A percentile compares a stretch with the other conserved stretches of the same genome.
Conservation (phyloP, 805 yeast species). For the Candida ortonii region DNA sequence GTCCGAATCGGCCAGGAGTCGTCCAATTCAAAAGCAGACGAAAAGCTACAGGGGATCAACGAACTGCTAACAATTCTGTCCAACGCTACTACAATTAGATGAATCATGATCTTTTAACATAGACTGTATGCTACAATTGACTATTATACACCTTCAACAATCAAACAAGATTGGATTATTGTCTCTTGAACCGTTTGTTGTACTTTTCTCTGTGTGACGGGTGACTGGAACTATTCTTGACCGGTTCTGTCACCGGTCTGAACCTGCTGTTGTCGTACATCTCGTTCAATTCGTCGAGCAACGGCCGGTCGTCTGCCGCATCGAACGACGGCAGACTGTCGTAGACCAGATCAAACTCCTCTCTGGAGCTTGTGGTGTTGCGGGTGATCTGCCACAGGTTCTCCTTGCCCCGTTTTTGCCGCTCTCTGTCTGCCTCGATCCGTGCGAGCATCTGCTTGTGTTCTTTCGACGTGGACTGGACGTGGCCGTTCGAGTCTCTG, state of each 20-base stretch:
- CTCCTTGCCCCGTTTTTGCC: constrained; percentile 83
- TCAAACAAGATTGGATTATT: no score
- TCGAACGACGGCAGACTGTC: constrained; percentile 21
- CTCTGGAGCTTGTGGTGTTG: constrained; percentile 13
- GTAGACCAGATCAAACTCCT: constrained; percentile 35
- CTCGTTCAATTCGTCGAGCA: constrained; percentile 25
- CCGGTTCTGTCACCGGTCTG: no score
- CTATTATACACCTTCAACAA: neutral
- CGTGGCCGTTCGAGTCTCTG: constrained; percentile 19
- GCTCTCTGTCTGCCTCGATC: constrained; percentile 91
- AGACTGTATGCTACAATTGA: neutral
- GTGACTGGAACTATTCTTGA: no score
- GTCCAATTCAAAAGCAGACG: constrained; percentile 47
- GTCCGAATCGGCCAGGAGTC: constrained; percentile 52
- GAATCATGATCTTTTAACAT: no score
- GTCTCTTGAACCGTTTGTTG: no score
- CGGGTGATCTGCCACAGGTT: constrained; percentile 68
- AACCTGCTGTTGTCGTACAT: constrained; percentile 14
- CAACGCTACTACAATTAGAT: constrained; percentile 11
- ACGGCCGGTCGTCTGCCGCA: constrained; percentile 20
- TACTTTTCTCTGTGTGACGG: no score
- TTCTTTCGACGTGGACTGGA: no score
- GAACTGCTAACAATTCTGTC: constrained; percentile 57
- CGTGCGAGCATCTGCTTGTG: constrained; percentile 61
- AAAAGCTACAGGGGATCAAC: constrained; percentile 65